Base-by-base conservation (phyloP, 345 rosid species). In the Populus ilicifolia region DNA sequence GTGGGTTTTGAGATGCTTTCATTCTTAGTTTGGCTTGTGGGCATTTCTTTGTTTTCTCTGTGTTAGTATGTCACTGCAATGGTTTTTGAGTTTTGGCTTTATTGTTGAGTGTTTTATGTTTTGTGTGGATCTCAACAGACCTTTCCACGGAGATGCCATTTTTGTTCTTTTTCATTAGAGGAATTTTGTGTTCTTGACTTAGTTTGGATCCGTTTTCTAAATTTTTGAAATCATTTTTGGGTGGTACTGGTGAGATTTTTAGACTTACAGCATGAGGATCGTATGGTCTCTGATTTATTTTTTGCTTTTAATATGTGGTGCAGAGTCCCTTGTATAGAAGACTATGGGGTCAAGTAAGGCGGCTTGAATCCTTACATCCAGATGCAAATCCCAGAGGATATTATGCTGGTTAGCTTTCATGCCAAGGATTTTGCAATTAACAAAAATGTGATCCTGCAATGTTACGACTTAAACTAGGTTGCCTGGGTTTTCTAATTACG, bases 291-390 rank as follows among this genome's bases (percentile, higher is more conserved):
- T 21, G 43, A 18, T 38, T 38, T 7, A 9, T 69, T 56, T 56
- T 23, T 36, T 79, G 29, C 54, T 46, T 17, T 67, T 41, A 52
- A 68, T 81, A 76, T 72, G 66, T 79, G 84, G 63, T 78, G 77
- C 87, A 96, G 98, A 84, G 87, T 48, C 88, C 96, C 79, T 59
- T 87, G 84, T 86, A 92, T 70, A 88, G 93, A 86, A 89, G 97
- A 83, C 82, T 93, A 38, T 96, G 98, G 99, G 94, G 96, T 79
- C 94, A 92, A 20, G 93, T 90, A 4, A 85, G 89, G 85, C 87
- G 72, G 76, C 84, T 96, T 54, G 96, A 96, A 72, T 77, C 86
- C 68, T 78, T 96, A 75, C 93, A 92, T 75, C 98, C 99, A 2
- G 89, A 90, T 87, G 90, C 94, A 70, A 93, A 87, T 84, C 97